phyloP scores from a whole-genome alignment of 768 basidiomycete species.

The Russula abietina region DNA sequence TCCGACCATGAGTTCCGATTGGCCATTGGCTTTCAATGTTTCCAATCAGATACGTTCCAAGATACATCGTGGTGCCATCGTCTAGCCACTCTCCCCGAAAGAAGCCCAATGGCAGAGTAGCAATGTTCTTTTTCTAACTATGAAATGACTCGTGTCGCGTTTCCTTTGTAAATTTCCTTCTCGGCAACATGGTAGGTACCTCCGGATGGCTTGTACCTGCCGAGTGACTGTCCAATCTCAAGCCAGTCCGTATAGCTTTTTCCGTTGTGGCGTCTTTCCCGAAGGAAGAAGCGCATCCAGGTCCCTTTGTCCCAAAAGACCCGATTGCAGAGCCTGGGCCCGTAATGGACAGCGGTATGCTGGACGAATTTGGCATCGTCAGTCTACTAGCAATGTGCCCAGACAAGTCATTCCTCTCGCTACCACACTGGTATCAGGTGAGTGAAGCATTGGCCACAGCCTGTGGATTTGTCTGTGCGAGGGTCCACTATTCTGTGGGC shows the following conservation, averaged over 20 bases:
- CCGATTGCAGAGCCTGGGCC: slow-evolving; percentile 8
- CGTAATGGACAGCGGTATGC: neutral
- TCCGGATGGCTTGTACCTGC: neutral
- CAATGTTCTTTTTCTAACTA: neutral
- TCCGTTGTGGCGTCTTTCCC: slow-evolving; percentile 2
- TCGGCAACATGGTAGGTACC: neutral
- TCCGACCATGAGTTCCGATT: neutral
- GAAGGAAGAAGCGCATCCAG: neutral
- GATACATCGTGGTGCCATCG: neutral
- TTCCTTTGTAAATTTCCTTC: neutral
- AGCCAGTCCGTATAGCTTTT: slow-evolving; percentile 10
- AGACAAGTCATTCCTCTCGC: too few relatives aligned
- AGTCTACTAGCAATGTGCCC: neutral
- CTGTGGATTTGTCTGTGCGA: neutral
- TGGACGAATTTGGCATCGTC: neutral
- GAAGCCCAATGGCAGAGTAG: neutral
- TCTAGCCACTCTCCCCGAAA: neutral
- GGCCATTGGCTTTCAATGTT: neutral
- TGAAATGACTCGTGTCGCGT: neutral
- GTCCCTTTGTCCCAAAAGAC: slow-evolving; percentile 5
- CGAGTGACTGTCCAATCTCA: neutral
- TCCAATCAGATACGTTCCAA: slow-evolving; percentile 4
- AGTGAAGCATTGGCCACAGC: too few relatives aligned
- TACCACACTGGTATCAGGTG: too few relatives aligned
- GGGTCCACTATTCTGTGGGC: too few relatives aligned